Base-by-base conservation (phyloP, 768 basidiomycete genomes). In the Epithele typhae region DNA sequence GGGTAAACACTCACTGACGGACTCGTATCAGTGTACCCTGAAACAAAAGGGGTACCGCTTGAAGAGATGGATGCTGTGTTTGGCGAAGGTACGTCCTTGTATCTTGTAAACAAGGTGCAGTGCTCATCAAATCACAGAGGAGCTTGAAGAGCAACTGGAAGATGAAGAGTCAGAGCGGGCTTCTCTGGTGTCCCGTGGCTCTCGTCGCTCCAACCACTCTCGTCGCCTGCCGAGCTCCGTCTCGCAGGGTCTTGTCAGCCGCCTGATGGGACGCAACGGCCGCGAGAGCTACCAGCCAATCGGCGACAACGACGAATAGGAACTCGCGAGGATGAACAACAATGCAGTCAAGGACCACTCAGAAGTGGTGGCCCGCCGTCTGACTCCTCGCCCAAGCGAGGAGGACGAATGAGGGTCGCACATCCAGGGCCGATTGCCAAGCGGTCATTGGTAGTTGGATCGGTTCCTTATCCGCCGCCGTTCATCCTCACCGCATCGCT, bases 41-140 rank as follows among this genome's bases (percentile, higher is more conserved):
- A 92, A 64, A 91, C 89, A 11, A 92, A 79, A 67, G 87, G 90
- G 2, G 80, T 92, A 5, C 85, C 90, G 2, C 68, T 93, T 43
- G 92, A 94, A 67, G 90, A 93, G 62, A 90, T 94, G 83, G 92
- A 93, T 59, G 80, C 76, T 21, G 81, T 92, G 15, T 94, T 94
- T 64, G 86, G 90, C 37, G 90, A 93, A 81, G 87, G 86, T 83
- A 46, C n/a, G 64, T 54, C 2, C 18, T 9, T 21, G 25, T 6
- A 37, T 19, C 10, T n/a, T n/a, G n/a, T n/a, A n/a, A n/a, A n/a
- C n/a, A n/a, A n/a, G n/a, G n/a, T n/a, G n/a, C n/a, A n/a, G n/a
- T n/a, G n/a, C n/a, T n/a, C n/a, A n/a, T n/a, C n/a, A n/a, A n/a
- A n/a, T n/a, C 48, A 32, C 57, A 68, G 67, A 68, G 51, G 70